Conservation (phyloP, 2,329 filamentous ascomycete species). For the Apiospora hydei region DNA sequence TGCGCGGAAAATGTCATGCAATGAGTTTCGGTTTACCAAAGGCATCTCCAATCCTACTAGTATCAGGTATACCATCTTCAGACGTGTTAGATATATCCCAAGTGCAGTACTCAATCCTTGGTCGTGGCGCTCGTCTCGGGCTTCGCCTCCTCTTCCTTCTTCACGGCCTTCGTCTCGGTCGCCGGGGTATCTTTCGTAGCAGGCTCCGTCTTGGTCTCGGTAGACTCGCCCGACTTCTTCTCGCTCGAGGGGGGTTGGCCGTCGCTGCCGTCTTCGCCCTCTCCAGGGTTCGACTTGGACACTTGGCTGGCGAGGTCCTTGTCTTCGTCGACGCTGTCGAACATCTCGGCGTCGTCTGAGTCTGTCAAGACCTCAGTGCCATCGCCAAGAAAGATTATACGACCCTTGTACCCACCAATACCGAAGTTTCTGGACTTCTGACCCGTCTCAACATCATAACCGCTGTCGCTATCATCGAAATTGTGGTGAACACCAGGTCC, state of each 20-base stretch:
- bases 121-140: constrained; percentile 33
- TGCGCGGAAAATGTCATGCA: constrained; percentile 16
- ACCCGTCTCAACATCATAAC: constrained; percentile 79
- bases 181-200: constrained; percentile 36
- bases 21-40: constrained; percentile 20
- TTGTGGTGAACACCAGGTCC: constrained; percentile 83
- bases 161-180: constrained; percentile 32
- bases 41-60: constrained; percentile 26
- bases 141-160: constrained; percentile 38
- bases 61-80: constrained; percentile 23
- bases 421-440: constrained; percentile 69
- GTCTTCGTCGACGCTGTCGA: constrained; percentile 85
- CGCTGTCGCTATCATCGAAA: constrained; percentile 80
- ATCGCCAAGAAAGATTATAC: constrained; percentile 94
- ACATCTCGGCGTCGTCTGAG: constrained; percentile 90
- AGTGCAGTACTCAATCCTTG: constrained; percentile 35
- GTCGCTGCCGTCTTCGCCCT: constrained; percentile 39
- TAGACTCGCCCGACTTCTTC: constrained; percentile 38
- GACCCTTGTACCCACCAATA: constrained; percentile 75
- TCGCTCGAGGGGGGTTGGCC: constrained; percentile 40
- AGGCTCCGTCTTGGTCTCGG: constrained; percentile 35
- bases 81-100: constrained; percentile 24
- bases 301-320: constrained; percentile 88
- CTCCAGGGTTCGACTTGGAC: constrained; percentile 60
- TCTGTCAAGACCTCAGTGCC: constrained; percentile 92